A percentile compares a stretch with the other conserved stretches of the same genome.
These are phyloP conservation scores for Starmerella floris DNA, from an alignment of 805 yeast genomes.

Conservation along the genomic window DNA sequence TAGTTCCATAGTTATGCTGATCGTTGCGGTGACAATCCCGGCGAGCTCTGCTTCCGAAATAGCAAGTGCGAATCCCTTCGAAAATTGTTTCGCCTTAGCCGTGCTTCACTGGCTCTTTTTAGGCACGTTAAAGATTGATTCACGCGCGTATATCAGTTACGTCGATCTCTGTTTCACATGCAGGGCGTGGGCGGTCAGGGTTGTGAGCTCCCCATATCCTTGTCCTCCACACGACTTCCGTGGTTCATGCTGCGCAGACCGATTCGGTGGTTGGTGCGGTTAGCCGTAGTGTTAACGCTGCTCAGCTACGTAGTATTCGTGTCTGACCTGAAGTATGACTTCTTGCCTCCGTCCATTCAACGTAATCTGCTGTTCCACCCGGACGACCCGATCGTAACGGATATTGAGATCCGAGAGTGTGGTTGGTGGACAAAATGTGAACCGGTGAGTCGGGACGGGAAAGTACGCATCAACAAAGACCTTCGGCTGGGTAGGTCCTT, in stretches of 20 bases:
- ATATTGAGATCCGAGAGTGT: constrained; percentile 31
- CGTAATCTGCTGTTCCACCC: constrained; percentile 32
- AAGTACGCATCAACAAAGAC: constrained; percentile 34
- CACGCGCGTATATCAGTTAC: too few species aligned
- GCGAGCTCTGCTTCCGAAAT: too few species aligned
- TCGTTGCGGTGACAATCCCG: too few species aligned
- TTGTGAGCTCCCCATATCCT: too few species aligned
- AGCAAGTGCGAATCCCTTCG: too few species aligned
- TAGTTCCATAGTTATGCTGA: too few species aligned
- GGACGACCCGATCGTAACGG: constrained; percentile 33
- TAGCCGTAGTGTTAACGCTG: constrained; percentile 11
- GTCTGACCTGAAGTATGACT: constrained; percentile 32
- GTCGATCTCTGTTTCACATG: too few species aligned
- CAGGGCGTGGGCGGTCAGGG: too few species aligned
- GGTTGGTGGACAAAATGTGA: constrained; percentile 20
- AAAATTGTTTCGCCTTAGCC: too few species aligned
- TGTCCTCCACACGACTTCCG: too few species aligned
- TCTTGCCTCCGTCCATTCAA: constrained; percentile 28
- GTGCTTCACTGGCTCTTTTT: too few species aligned
- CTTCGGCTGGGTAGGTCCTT: constrained; percentile 35
- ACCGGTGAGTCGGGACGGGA: background rate
- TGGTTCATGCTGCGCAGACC: constrained; percentile 3
- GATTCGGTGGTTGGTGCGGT: constrained; percentile 9
- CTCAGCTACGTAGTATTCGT: constrained; percentile 25
- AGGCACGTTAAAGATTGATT: too few species aligned